Base-by-base conservation (phyloP, 768 basidiomycete genomes). In the Naganishia randhawae region DNA sequence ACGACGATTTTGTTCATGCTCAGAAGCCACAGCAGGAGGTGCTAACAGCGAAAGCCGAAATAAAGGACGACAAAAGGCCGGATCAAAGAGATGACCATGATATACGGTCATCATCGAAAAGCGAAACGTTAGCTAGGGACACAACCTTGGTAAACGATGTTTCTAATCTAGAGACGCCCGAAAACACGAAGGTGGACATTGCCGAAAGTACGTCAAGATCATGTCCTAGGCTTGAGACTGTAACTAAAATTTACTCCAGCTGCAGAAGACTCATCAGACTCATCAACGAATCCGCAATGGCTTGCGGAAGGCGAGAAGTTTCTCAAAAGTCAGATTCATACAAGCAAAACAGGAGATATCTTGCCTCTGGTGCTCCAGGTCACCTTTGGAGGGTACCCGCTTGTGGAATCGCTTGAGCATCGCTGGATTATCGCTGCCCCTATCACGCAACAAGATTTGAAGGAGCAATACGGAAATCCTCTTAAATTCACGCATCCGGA, bases 301-400 rank as follows among this genome's bases (percentile, higher is more conserved):
- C 63, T 69, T 13, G 32, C 37, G 8, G 29, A 69, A 10, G 41
- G 51, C 3, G 29, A 33, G 13, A 39, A 16, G 1, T 90, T 19
- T 68, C 82, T 50, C 76, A 79, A 82, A 42, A 81, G 81, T 2
- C 84, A 86, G 31, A 75, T 85, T 22, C 76, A 80, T 27, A 69
- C 79, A 17, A 79, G 77, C 48, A 78, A 81, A 3, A 70, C 85
- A 22, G 84, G 86, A 51, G 84, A 84, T 35, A 81, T 86, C 42
- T 76, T 92, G 1, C 92, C 92, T 0, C 81, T 87, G 0, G 81
- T 95, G 16, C 83, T 95, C 13, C 84, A 82, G 42, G 68, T 90
- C 3, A 82, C 85, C 0, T 90, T 84, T 70, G 84, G 88, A 50
- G 85, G 84, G 0, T 77, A 84, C 69, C 88, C 89, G 1, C 74